A percentile compares a stretch with the other conserved stretches of the same genome.
Conservation (phyloP, 2,329 filamentous ascomycete species). For the Penicillium sp. region DNA sequence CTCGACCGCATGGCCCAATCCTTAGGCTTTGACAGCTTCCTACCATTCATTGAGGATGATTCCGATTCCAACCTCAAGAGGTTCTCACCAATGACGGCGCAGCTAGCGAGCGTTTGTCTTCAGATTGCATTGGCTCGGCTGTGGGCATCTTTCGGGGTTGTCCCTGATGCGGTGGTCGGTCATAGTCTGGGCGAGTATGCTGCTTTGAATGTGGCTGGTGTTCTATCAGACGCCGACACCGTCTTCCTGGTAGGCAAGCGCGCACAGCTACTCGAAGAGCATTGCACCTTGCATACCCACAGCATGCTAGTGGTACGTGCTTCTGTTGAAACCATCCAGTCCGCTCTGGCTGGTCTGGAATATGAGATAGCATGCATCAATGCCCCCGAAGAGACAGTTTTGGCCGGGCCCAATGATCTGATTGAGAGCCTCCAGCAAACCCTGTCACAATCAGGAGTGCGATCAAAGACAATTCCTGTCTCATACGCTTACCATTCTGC, state of each 20-base stretch:
- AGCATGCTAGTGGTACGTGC: constrained; percentile 8
- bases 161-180: constrained; percentile 26
- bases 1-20: background rate
- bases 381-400: background rate
- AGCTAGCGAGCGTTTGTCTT: constrained; percentile 2
- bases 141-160: constrained; percentile 21
- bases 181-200: constrained; percentile 37
- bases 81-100: background rate
- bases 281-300: constrained; percentile 20
- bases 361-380: constrained; percentile 10
- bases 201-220: constrained; percentile 28
- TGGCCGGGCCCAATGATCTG: background rate
- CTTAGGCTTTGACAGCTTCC: background rate
- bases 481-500: constrained; percentile 9
- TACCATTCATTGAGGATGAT: background rate
- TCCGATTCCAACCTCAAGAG: background rate
- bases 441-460: background rate
- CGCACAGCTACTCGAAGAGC: constrained; percentile 20
- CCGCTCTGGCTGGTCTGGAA: background rate
- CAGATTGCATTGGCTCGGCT: constrained; percentile 15
- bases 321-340: background rate
- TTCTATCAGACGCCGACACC: constrained; percentile 24
- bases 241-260: constrained; percentile 31
- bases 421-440: background rate
- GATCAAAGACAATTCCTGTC: background rate